phyloP scores from a whole-genome alignment of 441 rosid genomes.

The Brassica balearica region DNA sequence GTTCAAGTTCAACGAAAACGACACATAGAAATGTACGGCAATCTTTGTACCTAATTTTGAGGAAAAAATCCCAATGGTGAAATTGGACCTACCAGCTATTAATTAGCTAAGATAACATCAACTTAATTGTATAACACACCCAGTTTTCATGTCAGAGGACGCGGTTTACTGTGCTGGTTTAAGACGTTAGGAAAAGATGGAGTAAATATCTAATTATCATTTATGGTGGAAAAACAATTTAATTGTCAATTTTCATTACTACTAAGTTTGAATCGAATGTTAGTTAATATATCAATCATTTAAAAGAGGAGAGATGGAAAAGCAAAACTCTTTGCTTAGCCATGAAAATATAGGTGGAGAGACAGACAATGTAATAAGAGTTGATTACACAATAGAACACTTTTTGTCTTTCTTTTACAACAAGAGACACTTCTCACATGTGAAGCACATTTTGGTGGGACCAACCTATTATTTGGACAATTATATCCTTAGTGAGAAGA shows the following conservation, averaged over 20 bases:
- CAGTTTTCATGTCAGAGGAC: not conserved
- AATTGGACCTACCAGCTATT: conserved; percentile 31
- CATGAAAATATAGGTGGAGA: conserved; percentile 52
- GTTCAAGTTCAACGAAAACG: conserved; percentile 19
- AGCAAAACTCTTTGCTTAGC: conserved; percentile 48
- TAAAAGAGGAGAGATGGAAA: conserved; percentile 37
- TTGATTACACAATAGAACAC: too few species aligned
- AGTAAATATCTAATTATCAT: conserved; percentile 1
- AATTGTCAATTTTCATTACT: conserved; percentile 6
- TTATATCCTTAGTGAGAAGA: too few species aligned
- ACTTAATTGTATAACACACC: not conserved
- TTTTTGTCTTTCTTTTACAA: too few species aligned
- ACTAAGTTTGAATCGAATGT: not conserved
- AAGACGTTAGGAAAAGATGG: conserved; percentile 13
- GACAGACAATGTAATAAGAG: conserved; percentile 49
- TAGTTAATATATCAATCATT: conserved; percentile 35
- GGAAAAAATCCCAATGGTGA: conserved; percentile 5
- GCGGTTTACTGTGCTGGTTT: conserved; percentile 1
- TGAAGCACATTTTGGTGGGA: too few species aligned
- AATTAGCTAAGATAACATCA: conserved; percentile 7
- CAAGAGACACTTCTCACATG: too few species aligned
- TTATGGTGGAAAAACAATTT: not conserved
- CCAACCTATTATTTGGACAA: too few species aligned
- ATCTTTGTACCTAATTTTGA: not conserved
- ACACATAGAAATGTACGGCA: conserved; percentile 4